Evolutionary conservation across 331 rosid genomes (phyloP), one percentile per base, ranked within the genome.

Genomic region (Phaseolus coccineus): DNA sequence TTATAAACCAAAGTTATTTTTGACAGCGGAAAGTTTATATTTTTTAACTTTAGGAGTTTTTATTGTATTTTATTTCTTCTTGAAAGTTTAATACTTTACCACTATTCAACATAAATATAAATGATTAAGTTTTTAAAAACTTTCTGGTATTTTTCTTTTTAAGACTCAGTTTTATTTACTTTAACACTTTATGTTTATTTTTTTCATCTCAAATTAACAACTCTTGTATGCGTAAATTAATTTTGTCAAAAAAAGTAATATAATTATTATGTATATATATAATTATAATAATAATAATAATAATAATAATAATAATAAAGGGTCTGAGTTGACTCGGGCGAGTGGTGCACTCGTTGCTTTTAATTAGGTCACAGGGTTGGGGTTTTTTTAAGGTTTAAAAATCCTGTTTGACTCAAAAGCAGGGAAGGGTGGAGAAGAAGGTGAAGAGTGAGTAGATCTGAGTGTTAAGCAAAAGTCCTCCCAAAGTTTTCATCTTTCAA

Each of bases 331-430:
- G 50, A 72, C 68, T 72, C 74, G 37, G 13, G 7, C 74, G 67
- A 63, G 74, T 72, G 47, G 33, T 2, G 47, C 19, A 47, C 83
- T 81, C 77, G 67, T 11, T 74, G 53, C 61, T 66, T 63, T 69
- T 50, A 81, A 81, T 80, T 87, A 83, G 90, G 92, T 87, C 88
- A 87, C 74, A 69, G 48, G 44, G 56, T 42, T 31, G 42, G 51
- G 83, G 74, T 62, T 80, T 81, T 84, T 84, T 73, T 48, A 71
- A 86, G 77, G 80, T 69, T 84, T 71, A 71, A 68, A 75, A 76
- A 78, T 61, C 46, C 68, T 72, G 85, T 85, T 85, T 85, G 91
- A 87, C 85, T 84, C 74, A 37, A 81, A 82, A 85, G 77, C 82
- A 81, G 84, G 30, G 84, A 81, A 19, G 77, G 73, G 74, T 72